Evolutionary conservation across 805 yeast species (phyloP), one percentile per base, ranked within the genome.

Genomic region (Scheffersomyces ergatensis): DNA sequence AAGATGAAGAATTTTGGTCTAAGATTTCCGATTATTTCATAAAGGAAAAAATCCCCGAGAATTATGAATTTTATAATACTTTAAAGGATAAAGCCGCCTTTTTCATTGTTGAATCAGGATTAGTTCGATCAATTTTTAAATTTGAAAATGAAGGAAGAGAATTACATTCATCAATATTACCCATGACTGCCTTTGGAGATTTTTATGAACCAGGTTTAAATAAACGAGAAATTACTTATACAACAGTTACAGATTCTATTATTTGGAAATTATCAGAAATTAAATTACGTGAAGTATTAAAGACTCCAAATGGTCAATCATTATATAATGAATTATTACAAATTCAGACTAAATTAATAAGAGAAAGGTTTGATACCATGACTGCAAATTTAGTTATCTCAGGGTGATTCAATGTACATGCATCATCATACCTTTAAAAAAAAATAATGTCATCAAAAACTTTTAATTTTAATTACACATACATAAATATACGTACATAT

Each of bases 171-270:
- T 60, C 67, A 14, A 79, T 85, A 25, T 71, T 86, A 39, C 89
- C 93, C 4, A 76, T 85, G 43, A 84, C 92, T 0, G 77, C 86
- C 1, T 83, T 84, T 59, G 93, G 95, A 2, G 89, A 85, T 36
- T 56, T 68, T 31, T 56, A 52, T 13, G 65, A 58, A 31, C 34
- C 46, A 5, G 30, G 36, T 4, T 54, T 67, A 0, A 57, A 60
- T 9, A 65, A 72, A 34, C 66, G 79, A 9, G 67, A 71, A 11
- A 69, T 77, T 3, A 58, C 63, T 3, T 76, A 82, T 40, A 62
- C 67, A 5, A 78, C 85, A 1, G 89, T 83, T 37, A 72, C 70
- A 23, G 85, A 81, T 38, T 68, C 85, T 2, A 74, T 77, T 8
- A 70, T 85, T 1, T 89, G 97, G 96, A 68, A 76, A 34, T 62